Evolutionary conservation across 2,329 filamentous ascomycete species (phyloP).

Genomic region (Sordariomycetes sp.): DNA sequence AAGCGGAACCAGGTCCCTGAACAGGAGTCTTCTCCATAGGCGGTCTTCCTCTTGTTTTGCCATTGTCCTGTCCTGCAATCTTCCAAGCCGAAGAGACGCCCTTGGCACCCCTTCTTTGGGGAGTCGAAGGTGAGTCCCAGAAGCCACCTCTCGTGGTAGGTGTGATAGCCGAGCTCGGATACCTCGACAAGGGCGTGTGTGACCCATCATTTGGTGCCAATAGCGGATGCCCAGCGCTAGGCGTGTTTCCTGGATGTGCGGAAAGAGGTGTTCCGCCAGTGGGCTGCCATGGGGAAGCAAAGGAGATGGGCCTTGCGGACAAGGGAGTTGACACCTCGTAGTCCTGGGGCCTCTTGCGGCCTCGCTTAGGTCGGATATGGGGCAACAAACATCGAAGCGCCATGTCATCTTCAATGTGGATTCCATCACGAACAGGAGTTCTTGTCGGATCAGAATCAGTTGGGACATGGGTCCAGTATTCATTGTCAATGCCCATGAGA

Average conservation of each 20-base stretch:
- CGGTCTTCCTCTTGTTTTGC: conserved; percentile 71
- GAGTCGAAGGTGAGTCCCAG: conserved; percentile 51
- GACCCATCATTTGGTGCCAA: conserved; percentile 36
- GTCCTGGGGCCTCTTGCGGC: conserved; percentile 55
- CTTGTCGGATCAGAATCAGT: conserved; percentile 51
- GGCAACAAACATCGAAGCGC: conserved; percentile 77
- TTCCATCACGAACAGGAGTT: conserved; percentile 65
- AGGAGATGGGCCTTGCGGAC: conserved; percentile 48
- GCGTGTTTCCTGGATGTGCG: conserved; percentile 2
- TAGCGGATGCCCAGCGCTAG: conserved; percentile 7
- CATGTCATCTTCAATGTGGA: conserved; percentile 79
- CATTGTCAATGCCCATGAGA: conserved; percentile 65
- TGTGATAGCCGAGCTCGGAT: conserved; percentile 72
- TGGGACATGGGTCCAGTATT: conserved; percentile 74
- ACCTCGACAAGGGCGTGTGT: conserved; percentile 51
- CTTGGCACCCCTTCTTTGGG: conserved; percentile 65
- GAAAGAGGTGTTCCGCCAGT: conserved; percentile 19
- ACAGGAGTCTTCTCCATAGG: conserved; percentile 54
- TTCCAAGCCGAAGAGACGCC: conserved; percentile 90
- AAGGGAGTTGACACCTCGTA: conserved; percentile 36
- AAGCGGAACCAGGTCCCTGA: conserved; percentile 61
- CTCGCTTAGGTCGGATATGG: conserved; percentile 57
- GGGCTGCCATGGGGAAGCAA: conserved; percentile 31
- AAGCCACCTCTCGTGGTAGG: conserved; percentile 46
- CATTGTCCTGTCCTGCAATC: conserved; percentile 49